Evolutionary conservation across 495 filamentous ascomycete species (phyloP).

Genomic region (Annulohypoxylon moriforme): DNA sequence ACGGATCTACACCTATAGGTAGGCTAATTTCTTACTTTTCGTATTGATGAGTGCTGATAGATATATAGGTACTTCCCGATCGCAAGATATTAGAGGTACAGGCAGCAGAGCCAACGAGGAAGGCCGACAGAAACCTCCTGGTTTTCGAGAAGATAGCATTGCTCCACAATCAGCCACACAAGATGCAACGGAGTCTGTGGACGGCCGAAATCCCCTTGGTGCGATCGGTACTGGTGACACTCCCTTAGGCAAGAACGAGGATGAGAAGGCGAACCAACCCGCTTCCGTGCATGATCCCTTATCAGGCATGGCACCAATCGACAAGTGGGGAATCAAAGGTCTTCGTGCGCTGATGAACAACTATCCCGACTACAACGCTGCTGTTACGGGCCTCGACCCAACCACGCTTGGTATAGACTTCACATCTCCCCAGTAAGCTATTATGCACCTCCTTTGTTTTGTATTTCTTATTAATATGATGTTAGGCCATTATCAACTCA

Average conservation of each 20-base stretch:
- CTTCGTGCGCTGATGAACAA: constrained; percentile 81
- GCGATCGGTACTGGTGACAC: constrained; percentile 58
- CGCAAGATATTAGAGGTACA: constrained; percentile 56
- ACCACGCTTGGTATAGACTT: constrained; percentile 81
- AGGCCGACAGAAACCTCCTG: constrained; percentile 54
- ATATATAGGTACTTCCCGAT: constrained; percentile 46
- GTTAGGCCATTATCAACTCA: constrained; percentile 56
- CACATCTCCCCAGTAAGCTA: constrained; percentile 77
- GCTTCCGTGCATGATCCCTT: constrained; percentile 66
- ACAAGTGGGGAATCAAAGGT: constrained; percentile 84
- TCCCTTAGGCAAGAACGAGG: constrained; percentile 55
- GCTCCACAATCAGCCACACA: constrained; percentile 50
- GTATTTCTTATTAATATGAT: constrained; percentile 6
- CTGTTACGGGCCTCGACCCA: constrained; percentile 83
- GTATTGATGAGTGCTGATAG: constrained; percentile 8
- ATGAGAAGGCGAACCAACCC: constrained; percentile 51
- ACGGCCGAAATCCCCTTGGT: constrained; percentile 55
- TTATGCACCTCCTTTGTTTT: background rate
- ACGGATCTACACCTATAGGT: constrained; percentile 45
- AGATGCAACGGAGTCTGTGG: constrained; percentile 45
- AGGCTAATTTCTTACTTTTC: background rate
- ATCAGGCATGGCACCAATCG: constrained; percentile 79
- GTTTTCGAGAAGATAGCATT: constrained; percentile 56
- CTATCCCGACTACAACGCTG: constrained; percentile 77
- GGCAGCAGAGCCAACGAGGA: constrained; percentile 52